Percentiles rank a stretch among this genome's conserved stretches.
Conservation (phyloP, 495 filamentous ascomycete species). For the Trichoderma reesei region DNA sequence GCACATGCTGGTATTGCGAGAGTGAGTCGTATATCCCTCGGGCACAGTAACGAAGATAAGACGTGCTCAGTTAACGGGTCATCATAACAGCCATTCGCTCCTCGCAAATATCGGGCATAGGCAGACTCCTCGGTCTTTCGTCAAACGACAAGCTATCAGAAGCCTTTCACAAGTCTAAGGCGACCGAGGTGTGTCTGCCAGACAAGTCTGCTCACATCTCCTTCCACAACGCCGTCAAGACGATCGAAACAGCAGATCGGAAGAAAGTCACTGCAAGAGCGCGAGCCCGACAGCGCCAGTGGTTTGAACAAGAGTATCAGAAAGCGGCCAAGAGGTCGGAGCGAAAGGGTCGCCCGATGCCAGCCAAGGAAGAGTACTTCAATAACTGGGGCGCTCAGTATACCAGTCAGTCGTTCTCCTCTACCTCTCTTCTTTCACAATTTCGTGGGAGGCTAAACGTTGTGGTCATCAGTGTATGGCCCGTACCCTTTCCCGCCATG, state of each 20-base stretch:
- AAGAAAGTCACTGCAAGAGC: background rate
- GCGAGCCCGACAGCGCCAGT: background rate
- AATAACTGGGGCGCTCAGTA: background rate
- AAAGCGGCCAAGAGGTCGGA: background rate
- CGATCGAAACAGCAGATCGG: background rate
- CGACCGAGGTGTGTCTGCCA: background rate
- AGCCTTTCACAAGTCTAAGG: background rate
- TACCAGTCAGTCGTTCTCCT: background rate
- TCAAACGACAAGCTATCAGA: background rate
- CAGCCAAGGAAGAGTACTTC: background rate
- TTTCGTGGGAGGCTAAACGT: background rate
- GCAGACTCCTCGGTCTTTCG: background rate
- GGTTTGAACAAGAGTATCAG: background rate
- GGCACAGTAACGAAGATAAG: background rate
- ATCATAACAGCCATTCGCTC: background rate
- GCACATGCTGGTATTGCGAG: slow-evolving; percentile 20
- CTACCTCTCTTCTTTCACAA: background rate
- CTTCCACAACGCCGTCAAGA: background rate
- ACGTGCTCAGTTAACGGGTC: background rate
- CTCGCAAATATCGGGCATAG: background rate
- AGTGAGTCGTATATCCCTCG: background rate
- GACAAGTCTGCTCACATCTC: background rate
- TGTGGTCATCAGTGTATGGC: background rate
- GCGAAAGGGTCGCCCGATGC: background rate
- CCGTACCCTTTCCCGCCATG: background rate